Base-by-base conservation (phyloP, 345 rosid species). In the thale cress (Arabidopsis thaliana) region DNA sequence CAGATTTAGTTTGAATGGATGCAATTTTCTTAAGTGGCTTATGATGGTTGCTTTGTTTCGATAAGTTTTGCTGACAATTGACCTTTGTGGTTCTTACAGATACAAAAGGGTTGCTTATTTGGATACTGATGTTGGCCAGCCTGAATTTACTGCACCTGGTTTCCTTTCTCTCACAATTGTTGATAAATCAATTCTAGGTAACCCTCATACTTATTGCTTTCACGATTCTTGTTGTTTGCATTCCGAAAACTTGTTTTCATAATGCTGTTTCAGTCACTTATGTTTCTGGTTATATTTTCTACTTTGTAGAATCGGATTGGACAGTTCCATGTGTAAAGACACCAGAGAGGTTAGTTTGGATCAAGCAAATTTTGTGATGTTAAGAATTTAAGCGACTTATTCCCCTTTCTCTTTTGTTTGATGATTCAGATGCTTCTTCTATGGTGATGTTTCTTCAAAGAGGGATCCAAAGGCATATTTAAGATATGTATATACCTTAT, bases 101-200 rank as follows among this genome's bases (percentile, higher is more conserved):
- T 91, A 87, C 75, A 85, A 72, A 67, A 90, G 80, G 74, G 96
- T 89, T 24, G 96, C 89, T 57, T 95, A 86, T 80, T 87, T 93
- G 90, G 98, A 95, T 80, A 85, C 89, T 0, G 99, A 95, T 83
- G 96, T 89, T 74, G 99, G 99, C 57, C 98, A 95, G 81, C 87
- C 99, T 41, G 98, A 95, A 79, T 93, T 92, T 62, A 88, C 98
- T 58, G 66, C 93, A 69, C 94, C 97, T 67, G 99, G 98, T 46
- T 85, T 95, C 59, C 80, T 93, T 24, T 95, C 99, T 71, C 87
- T 95, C 69, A 88, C 91, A 20, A 77, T 88, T 52, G 86, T 90
- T 16, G 94, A 90, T 70, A 78, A 84, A 77, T 71, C 75, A 41
- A 84, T 87, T 55, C 79, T 83, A 72, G 97, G 99, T 95, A 81